phyloP scores from a whole-genome alignment of 2,329 filamentous ascomycete genomes.

The Periconia sp. region DNA sequence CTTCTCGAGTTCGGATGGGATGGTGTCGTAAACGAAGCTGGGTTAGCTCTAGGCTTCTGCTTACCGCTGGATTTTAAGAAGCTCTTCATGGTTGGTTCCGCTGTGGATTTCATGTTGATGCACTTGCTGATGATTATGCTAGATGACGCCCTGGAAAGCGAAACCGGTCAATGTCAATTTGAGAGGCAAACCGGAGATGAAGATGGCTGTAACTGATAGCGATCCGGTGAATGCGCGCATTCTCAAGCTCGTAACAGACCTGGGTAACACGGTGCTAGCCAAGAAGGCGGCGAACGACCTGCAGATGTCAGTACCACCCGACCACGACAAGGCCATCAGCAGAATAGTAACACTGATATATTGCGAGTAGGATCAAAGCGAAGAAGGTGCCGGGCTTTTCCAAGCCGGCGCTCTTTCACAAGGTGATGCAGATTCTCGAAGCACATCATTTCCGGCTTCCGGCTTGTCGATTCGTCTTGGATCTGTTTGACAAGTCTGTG shows the following conservation, averaged over 20 bases:
- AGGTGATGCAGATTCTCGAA: conserved; percentile 82
- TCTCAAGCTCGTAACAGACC: conserved; percentile 79
- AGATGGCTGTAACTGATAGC: conserved; percentile 61
- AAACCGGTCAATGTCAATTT: conserved; percentile 31
- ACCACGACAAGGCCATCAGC: background rate
- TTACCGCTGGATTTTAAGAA: conserved; percentile 77
- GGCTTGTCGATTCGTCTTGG: conserved; percentile 86
- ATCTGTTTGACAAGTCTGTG: conserved; percentile 90
- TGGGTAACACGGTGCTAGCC: conserved; percentile 91
- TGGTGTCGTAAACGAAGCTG: conserved; percentile 79
- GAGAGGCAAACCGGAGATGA: conserved; percentile 43
- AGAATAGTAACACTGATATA: conserved; percentile 14
- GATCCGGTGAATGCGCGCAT: conserved; percentile 72
- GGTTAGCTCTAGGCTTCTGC: conserved; percentile 83
- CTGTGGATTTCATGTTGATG: background rate
- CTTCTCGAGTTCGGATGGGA: conserved; percentile 91
- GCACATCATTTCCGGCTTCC: conserved; percentile 86
- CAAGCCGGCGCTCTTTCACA: conserved; percentile 76
- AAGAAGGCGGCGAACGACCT: conserved; percentile 85
- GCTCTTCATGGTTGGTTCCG: conserved; percentile 66
- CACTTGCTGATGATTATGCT: conserved; percentile 18
- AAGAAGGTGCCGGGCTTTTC: conserved; percentile 75
- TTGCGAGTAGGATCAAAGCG: conserved; percentile 64
- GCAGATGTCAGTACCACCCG: conserved; percentile 51
- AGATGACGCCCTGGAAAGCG: conserved; percentile 44